These are phyloP conservation scores for Starmerella bacillaris DNA, from an alignment of 805 yeast genomes.

Conservation along the genomic window DNA sequence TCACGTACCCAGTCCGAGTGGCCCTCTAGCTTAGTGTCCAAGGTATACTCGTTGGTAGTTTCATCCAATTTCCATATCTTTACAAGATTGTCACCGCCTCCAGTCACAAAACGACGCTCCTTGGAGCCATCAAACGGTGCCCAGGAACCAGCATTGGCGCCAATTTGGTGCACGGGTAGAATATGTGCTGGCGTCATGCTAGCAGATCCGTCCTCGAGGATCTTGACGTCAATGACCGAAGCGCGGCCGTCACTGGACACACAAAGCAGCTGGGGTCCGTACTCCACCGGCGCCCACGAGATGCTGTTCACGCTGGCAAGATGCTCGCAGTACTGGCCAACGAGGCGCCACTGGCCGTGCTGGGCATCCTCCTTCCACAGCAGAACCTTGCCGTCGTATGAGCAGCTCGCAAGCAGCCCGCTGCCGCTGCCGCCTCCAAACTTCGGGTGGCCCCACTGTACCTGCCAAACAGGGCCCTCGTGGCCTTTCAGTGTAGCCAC, in stretches of 20 bases:
- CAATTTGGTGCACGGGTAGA: conserved; percentile 75
- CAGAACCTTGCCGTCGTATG: conserved; percentile 85
- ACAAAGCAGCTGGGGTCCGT: conserved; percentile 78
- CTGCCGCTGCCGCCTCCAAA: conserved; percentile 44
- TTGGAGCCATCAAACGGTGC: conserved; percentile 31
- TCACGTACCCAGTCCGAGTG: conserved; percentile 98
- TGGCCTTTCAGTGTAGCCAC: conserved; percentile 74
- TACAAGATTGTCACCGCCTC: conserved; percentile 88
- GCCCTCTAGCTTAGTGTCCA: conserved; percentile 67
- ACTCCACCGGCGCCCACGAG: conserved; percentile 94
- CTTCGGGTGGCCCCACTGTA: conserved; percentile 97
- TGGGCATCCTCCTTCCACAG: conserved; percentile 75
- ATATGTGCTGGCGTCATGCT: conserved; percentile 18
- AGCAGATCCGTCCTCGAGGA: conserved; percentile 45
- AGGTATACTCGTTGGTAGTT: conserved; percentile 38
- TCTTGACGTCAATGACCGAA: conserved; percentile 74
- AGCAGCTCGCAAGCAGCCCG: conserved; percentile 73
- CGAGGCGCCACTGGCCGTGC: conserved; percentile 67
- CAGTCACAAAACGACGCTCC: conserved; percentile 63
- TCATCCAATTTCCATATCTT: conserved; percentile 68
- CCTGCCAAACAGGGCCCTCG: conserved; percentile 99
- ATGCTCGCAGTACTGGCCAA: conserved; percentile 74
- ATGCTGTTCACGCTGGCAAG: conserved; percentile 90
- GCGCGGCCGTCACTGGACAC: conserved; percentile 87
- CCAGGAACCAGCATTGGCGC: conserved; percentile 92